phyloP scores from a whole-genome alignment of 176 grass and related monocot genomes.

The Bolboschoenus planiculmis region DNA sequence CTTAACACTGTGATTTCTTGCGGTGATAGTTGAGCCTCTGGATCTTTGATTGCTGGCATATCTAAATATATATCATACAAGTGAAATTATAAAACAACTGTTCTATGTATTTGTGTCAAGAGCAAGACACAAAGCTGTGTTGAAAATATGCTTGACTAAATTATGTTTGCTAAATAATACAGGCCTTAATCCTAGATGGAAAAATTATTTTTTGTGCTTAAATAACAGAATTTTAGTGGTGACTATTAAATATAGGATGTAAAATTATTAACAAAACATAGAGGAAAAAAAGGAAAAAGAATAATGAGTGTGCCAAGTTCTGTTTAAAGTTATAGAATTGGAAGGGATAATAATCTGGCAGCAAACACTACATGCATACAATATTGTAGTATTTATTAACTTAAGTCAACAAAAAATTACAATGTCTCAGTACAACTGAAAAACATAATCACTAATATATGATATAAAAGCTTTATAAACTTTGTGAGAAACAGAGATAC shows the following conservation, averaged over 20 bases:
- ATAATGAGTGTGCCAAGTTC: not conserved
- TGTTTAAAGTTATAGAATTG: not conserved
- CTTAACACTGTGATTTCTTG: no score
- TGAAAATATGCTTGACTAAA: not conserved
- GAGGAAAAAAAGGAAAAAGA: not conserved
- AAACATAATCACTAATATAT: not conserved
- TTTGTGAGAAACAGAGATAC: not conserved
- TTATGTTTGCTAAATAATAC: not conserved
- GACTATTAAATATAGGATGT: not conserved
- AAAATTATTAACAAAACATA: not conserved
- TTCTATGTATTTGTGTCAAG: no score
- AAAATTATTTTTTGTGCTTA: not conserved
- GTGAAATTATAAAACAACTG: no score
- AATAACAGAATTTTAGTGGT: not conserved
- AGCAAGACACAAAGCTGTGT: no score
- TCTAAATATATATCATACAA: no score
- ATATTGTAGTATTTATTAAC: not conserved
- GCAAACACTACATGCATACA: not conserved
- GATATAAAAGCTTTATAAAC: not conserved
- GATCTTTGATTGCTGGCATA: no score
- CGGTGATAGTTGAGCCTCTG: no score
- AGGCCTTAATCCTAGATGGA: not conserved
- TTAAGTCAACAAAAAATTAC: not conserved
- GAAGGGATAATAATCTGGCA: not conserved
- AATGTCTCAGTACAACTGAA: not conserved